Base-by-base conservation (phyloP, 352 stramenopile species). In the Pythium aphanidermatum region DNA sequence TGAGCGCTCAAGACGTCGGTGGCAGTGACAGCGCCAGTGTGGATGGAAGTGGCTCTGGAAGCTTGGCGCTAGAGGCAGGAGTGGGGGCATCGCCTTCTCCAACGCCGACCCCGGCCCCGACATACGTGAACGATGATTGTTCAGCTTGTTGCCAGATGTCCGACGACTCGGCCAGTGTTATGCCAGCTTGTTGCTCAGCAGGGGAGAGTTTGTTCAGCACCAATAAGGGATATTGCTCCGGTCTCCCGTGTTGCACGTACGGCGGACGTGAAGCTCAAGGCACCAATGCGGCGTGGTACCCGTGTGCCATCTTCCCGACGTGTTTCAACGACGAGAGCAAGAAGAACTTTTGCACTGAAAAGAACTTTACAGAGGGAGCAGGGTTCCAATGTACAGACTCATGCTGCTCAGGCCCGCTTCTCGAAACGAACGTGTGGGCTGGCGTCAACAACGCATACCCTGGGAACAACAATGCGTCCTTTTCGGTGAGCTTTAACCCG, bases 171-270 rank as follows among this genome's bases (percentile, higher is more conserved):
- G 51, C 60, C n/a, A n/a, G n/a, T n/a, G n/a, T n/a, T n/a, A n/a
- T n/a, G 12, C 59, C 87, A 2, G 38, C 63, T 26, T 92, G 80
- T 60, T 92, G 80, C 38, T 46, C 64, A 0, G 56, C 74, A 19
- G 37, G 58, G 8, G 35, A 31, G 23, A 41, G 24, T 23, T 55
- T 90, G 26, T 86, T 72, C 43, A 70, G 68, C 7, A 90, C 77
- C 7, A 48, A 34, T 8, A 63, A 79, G 36, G 82, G 82, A 10
- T 76, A 83, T 33, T 94, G 82, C 58, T 79, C 70, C 40, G 79
- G 79, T 1, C 46, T 94, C 20, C 80, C 82, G 32, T 94, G 82
- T 39, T 94, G 82, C 44, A 65, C 60, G 19, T 90, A 86, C 47
- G 74, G 74, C 50, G 47, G 38, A 5, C 55, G 55, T 0, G 35